phyloP scores from a whole-genome alignment of 2,329 filamentous ascomycete genomes.

The Microsporum audouinii region DNA sequence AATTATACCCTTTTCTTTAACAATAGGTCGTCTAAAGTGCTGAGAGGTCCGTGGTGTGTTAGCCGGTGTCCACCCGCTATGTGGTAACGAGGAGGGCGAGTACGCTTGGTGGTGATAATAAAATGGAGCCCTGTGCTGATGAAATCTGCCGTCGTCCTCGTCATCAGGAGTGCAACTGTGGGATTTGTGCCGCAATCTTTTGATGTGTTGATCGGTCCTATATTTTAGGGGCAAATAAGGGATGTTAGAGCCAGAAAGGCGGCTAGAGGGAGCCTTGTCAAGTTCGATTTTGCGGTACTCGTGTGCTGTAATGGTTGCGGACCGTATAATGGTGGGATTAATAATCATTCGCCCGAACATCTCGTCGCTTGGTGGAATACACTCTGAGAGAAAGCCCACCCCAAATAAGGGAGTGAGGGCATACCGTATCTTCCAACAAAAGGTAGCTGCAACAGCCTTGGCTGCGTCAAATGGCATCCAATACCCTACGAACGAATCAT shows the following conservation, averaged over 20 bases:
- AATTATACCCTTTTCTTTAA: neutral
- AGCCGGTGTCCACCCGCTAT: constrained; percentile 24
- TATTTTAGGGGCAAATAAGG: neutral
- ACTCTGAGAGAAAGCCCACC: constrained; percentile 61
- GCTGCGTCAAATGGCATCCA: constrained; percentile 92
- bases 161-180: neutral
- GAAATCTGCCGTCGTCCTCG: neutral
- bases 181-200: constrained; percentile 7
- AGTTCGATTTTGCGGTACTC: constrained; percentile 14
- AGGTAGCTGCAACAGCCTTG: constrained; percentile 74
- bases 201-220: neutral
- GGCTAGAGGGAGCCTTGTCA: neutral
- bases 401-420: constrained; percentile 88
- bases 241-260: neutral
- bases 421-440: constrained; percentile 73
- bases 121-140: neutral
- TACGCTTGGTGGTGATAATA: neutral
- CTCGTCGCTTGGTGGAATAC: constrained; percentile 49
- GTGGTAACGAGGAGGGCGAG: neutral
- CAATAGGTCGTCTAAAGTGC: neutral
- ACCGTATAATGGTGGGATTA: constrained; percentile 16
- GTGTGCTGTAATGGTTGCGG: constrained; percentile 17
- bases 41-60: constrained; percentile 29
- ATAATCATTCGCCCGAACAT: constrained; percentile 26
- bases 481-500: constrained; percentile 56